Percentiles rank a stretch among this genome's conserved stretches.
Evolutionary conservation across 768 basidiomycete species (phyloP).

Genomic region (Lyophyllum atratum): DNA sequence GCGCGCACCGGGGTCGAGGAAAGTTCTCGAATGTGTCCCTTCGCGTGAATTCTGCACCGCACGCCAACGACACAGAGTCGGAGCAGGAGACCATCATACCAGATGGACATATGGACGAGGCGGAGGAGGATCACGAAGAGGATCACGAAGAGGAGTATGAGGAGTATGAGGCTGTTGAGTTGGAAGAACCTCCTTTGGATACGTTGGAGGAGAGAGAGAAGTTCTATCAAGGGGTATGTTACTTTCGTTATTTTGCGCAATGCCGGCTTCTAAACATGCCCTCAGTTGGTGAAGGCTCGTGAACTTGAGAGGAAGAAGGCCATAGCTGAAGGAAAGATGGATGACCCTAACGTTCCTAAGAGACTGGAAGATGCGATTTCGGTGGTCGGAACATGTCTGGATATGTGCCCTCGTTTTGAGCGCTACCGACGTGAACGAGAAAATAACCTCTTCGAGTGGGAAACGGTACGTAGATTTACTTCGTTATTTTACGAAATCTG

Average conservation of each 20-base stretch:
- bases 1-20: slow-evolving; percentile 31
- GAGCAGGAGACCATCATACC: slow-evolving; percentile 27
- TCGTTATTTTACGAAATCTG: slow-evolving; percentile 29
- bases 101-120: slow-evolving; percentile 36
- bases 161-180: slow-evolving; percentile 27
- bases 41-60: slow-evolving; percentile 28
- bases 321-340: slow-evolving; percentile 85
- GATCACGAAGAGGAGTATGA: slow-evolving; percentile 29
- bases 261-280: slow-evolving; percentile 22
- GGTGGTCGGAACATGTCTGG: slow-evolving; percentile 89
- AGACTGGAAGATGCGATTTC: slow-evolving; percentile 88
- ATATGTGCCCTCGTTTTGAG: slow-evolving; percentile 96
- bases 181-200: slow-evolving; percentile 56
- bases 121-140: slow-evolving; percentile 28
- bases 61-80: slow-evolving; percentile 15
- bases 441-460: slow-evolving; percentile 84
- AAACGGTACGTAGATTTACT: slow-evolving; percentile 66
- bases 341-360: slow-evolving; percentile 79
- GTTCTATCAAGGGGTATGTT: slow-evolving; percentile 72
- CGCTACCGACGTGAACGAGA: slow-evolving; percentile 88
- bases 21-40: slow-evolving; percentile 45
- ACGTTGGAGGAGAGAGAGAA: slow-evolving; percentile 64
- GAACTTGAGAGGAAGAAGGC: slow-evolving; percentile 71
- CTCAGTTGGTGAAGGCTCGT: slow-evolving; percentile 70
- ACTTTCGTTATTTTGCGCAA: slow-evolving; percentile 13